phyloP scores from a whole-genome alignment of 2,329 filamentous ascomycete genomes.

The Myrmaecium sp. region DNA sequence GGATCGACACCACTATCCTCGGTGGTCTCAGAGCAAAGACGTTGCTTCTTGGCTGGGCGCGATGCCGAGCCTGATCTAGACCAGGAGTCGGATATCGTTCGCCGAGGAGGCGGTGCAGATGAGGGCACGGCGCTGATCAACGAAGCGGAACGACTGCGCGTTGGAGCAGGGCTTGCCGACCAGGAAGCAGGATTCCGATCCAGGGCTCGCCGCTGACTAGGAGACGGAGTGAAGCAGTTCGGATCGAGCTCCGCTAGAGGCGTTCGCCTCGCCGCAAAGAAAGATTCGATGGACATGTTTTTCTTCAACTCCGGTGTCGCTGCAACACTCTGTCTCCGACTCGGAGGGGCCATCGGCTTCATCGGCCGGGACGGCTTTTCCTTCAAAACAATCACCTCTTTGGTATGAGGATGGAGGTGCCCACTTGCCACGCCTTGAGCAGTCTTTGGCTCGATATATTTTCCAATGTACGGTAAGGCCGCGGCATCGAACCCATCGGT shows the following conservation, averaged over 20 bases:
- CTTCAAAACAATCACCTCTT: conserved; percentile 37
- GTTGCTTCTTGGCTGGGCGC: conserved; percentile 26
- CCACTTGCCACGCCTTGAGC: conserved; percentile 63
- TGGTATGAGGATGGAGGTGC: conserved; percentile 80
- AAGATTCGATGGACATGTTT: conserved; percentile 43
- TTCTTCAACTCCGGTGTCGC: conserved; percentile 38
- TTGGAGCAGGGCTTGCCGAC: conserved; percentile 33
- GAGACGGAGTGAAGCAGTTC: conserved; percentile 49
- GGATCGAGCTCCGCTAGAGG: conserved; percentile 51
- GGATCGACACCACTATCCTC: conserved; percentile 17
- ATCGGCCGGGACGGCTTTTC: conserved; percentile 16
- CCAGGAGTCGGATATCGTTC: conserved; percentile 19
- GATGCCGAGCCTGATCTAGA: conserved; percentile 26
- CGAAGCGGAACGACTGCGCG: conserved; percentile 7
- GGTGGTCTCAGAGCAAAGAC: conserved; percentile 30
- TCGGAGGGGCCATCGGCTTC: conserved; percentile 24
- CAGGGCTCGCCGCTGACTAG: conserved; percentile 43
- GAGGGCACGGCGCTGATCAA: not conserved
- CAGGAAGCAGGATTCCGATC: conserved; percentile 34
- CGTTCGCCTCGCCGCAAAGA: conserved; percentile 46
- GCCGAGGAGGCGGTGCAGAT: conserved; percentile 15
- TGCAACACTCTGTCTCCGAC: conserved; percentile 6
- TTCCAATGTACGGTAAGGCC: conserved; percentile 69
- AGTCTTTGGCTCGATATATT: conserved; percentile 48
- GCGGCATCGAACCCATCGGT: conserved; percentile 45